Percentiles rank a stretch among this genome's conserved stretches.
phyloP scores from a whole-genome alignment of 192 early-diverging fungal species.

The Ramicandelaber brevisporus region DNA sequence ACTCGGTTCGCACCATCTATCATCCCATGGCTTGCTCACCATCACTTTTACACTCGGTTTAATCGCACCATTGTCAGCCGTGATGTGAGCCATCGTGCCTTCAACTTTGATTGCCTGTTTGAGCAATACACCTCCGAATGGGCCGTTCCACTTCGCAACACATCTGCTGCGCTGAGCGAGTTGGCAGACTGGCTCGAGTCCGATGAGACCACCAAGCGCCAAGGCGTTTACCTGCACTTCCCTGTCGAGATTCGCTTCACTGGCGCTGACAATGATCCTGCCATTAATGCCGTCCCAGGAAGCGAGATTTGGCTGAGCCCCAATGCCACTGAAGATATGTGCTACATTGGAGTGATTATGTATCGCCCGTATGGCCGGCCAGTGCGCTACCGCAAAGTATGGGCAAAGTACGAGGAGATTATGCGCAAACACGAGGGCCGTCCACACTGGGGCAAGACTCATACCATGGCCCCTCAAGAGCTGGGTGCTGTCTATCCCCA shows the following conservation, averaged over 20 bases:
- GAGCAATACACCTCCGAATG: slow-evolving; percentile 49
- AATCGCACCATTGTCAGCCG: slow-evolving; percentile 17
- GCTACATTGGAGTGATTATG: slow-evolving; percentile 59
- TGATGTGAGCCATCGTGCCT: slow-evolving; percentile 32
- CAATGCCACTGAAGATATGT: slow-evolving; percentile 27
- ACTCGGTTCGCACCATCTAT: slow-evolving; percentile 17
- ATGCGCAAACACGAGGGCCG: slow-evolving; percentile 35
- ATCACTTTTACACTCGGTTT: slow-evolving; percentile 27
- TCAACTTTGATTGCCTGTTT: slow-evolving; percentile 45
- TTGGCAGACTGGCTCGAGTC: slow-evolving; percentile 25
- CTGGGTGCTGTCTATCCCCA: slow-evolving; percentile 29
- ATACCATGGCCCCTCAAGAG: slow-evolving; percentile 23
- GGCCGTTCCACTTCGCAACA: slow-evolving; percentile 35
- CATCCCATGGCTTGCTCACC: slow-evolving; percentile 19
- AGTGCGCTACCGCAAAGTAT: slow-evolving; percentile 45
- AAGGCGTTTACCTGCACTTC: slow-evolving; percentile 33
- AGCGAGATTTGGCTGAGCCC: slow-evolving; percentile 43
- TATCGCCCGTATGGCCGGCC: slow-evolving; percentile 33
- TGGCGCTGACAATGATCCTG: slow-evolving; percentile 26
- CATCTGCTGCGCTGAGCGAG: slow-evolving; percentile 21
- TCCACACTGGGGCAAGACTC: slow-evolving; percentile 60
- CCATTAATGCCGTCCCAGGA: no score
- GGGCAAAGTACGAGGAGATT: slow-evolving; percentile 39
- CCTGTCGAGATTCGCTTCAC: slow-evolving; percentile 49
- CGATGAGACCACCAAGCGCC: slow-evolving; percentile 4